These are phyloP conservation scores for Lasiosphaeria hispida DNA, from an alignment of 495 filamentous ascomycete genomes.

Conservation along the genomic window DNA sequence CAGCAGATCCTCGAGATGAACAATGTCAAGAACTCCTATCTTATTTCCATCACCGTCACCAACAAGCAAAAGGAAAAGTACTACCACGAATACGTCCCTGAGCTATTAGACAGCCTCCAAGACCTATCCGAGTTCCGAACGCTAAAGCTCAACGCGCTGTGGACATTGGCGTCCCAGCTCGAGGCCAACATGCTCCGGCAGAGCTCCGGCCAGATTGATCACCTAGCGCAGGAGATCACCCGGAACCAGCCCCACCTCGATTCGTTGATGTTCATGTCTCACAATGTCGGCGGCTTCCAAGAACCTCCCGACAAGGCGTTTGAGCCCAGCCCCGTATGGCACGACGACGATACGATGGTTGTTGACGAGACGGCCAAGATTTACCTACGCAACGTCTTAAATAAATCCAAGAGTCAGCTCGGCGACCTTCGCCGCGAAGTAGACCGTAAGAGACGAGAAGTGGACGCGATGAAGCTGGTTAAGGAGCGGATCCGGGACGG, in stretches of 20 bases:
- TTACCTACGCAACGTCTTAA: conserved; percentile 85
- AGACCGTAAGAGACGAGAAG: conserved; percentile 79
- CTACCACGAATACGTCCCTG: conserved; percentile 94
- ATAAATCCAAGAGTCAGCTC: conserved; percentile 81
- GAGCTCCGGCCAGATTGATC: conserved; percentile 66
- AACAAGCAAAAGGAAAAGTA: conserved; percentile 97
- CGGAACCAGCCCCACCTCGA: conserved; percentile 86
- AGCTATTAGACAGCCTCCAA: conserved; percentile 85
- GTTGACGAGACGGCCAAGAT: conserved; percentile 82
- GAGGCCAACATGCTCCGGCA: conserved; percentile 70
- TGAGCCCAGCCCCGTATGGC: conserved; percentile 96
- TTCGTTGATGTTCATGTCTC: conserved; percentile 93
- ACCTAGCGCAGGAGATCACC: conserved; percentile 75
- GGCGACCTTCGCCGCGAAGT: conserved; percentile 75
- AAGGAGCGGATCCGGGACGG: conserved; percentile 76
- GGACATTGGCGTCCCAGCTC: conserved; percentile 75
- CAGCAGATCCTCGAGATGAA: conserved; percentile 91
- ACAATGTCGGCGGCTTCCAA: conserved; percentile 77
- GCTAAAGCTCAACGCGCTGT: conserved; percentile 76
- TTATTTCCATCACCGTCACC: conserved; percentile 91
- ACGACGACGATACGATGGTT: conserved; percentile 82
- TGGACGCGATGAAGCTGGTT: conserved; percentile 67
- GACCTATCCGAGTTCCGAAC: conserved; percentile 88
- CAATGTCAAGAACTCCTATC: conserved; percentile 96
- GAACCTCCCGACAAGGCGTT: conserved; percentile 83